phyloP scores from a whole-genome alignment of 2,329 filamentous ascomycete species.

The Scytalidium lignicola region DNA sequence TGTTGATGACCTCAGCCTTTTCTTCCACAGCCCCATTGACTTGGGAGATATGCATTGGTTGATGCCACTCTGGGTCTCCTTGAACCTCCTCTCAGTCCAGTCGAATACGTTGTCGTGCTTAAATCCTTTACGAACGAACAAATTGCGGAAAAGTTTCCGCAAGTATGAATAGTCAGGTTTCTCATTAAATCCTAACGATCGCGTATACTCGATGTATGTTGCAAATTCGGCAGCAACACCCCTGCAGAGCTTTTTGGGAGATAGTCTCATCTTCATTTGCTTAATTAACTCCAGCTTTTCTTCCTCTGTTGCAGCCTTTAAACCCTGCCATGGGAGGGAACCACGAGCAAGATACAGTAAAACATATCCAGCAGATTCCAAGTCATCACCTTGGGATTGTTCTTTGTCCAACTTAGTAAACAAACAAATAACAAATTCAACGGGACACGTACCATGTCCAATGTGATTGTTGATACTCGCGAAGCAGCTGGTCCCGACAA shows the following conservation, averaged over 20 bases:
- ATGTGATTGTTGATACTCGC: slow-evolving; percentile 18
- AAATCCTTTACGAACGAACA: slow-evolving; percentile 69
- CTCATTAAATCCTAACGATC: slow-evolving; percentile 62
- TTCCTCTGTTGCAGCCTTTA: slow-evolving; percentile 65
- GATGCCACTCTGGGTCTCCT: not conserved
- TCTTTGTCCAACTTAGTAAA: slow-evolving; percentile 34
- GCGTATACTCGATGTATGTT: slow-evolving; percentile 57
- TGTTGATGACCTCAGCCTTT: no score
- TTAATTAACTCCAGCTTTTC: slow-evolving; percentile 73
- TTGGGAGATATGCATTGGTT: no score
- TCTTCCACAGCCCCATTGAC: no score
- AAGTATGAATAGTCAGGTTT: slow-evolving; percentile 74
- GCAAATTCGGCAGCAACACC: slow-evolving; percentile 72
- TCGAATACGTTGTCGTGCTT: slow-evolving; percentile 76
- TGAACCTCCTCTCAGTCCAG: slow-evolving; percentile 50
- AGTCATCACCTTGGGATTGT: slow-evolving; percentile 69
- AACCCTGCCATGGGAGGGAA: slow-evolving; percentile 33
- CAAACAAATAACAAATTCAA: not conserved
- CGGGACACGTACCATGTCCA: slow-evolving; percentile 11
- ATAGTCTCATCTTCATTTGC: slow-evolving; percentile 76
- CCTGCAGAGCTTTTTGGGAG: slow-evolving; percentile 66
- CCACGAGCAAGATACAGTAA: slow-evolving; percentile 74
- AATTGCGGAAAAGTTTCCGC: slow-evolving; percentile 63
- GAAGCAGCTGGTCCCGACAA: slow-evolving; percentile 3
- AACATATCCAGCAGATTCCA: slow-evolving; percentile 70